Conservation (phyloP, 2,329 filamentous ascomycete species). For the Penicillium griseofulvum region DNA sequence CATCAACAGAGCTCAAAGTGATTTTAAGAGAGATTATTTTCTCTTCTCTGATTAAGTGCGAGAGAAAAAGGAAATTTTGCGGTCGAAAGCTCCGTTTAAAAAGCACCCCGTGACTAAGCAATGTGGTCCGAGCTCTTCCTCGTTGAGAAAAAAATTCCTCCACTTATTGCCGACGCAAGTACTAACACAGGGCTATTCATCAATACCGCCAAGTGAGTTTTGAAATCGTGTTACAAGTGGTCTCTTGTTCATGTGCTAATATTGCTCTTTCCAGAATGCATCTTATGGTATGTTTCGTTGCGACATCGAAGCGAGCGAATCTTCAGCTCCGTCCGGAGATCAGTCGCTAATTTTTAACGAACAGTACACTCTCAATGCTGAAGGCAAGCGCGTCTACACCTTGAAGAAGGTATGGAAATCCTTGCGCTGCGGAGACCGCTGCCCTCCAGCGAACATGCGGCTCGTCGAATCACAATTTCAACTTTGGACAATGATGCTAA, state of each 20-base stretch:
- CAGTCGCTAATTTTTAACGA: constrained; percentile 10
- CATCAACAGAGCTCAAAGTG: constrained; percentile 1
- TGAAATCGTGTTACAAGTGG: not conserved
- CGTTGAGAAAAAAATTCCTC: constrained; percentile 29
- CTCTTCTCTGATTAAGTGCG: not conserved
- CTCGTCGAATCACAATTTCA: not conserved
- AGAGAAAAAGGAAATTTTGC: constrained; percentile 14
- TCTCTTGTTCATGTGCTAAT: constrained; percentile 5
- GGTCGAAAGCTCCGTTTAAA: constrained; percentile 20
- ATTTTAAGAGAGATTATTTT: not conserved
- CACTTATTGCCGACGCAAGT: constrained; percentile 17
- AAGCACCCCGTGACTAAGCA: constrained; percentile 21
- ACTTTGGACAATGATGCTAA: constrained; percentile 5
- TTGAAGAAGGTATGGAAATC: constrained; percentile 66
- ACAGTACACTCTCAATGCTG: constrained; percentile 75
- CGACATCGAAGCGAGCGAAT: constrained; percentile 6
- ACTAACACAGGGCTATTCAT: constrained; percentile 14
- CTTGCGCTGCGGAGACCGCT: not conserved
- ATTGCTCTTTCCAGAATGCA: constrained; percentile 32
- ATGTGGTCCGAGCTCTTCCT: constrained; percentile 16
- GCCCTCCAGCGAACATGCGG: constrained; percentile 24
- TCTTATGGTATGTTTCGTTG: constrained; percentile 39
- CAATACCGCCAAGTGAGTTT: constrained; percentile 31
- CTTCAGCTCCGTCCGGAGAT: constrained; percentile 9
- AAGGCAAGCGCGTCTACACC: constrained; percentile 89